phyloP scores from a whole-genome alignment of 345 rosid species.

The Gossypium arboreum region DNA sequence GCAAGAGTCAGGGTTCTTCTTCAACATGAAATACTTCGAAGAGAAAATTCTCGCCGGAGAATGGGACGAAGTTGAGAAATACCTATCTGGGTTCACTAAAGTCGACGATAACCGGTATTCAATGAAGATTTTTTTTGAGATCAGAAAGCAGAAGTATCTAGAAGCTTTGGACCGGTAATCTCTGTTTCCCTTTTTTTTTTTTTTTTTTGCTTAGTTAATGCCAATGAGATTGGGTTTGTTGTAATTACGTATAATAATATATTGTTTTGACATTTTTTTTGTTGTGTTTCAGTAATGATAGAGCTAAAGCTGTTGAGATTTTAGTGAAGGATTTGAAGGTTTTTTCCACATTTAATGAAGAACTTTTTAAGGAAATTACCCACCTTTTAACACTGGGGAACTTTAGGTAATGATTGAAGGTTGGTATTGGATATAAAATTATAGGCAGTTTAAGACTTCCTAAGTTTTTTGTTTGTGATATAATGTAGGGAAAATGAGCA shows the following conservation, averaged over 20 bases:
- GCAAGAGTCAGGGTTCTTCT: constrained; percentile 34
- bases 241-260: not conserved
- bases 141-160: constrained; percentile 57
- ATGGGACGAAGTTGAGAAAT: constrained; percentile 38
- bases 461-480: not conserved
- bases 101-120: constrained; percentile 40
- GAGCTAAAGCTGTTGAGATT: constrained; percentile 85
- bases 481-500: constrained; percentile 30
- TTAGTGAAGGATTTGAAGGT: constrained; percentile 79
- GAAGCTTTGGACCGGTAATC: constrained; percentile 56
- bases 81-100: constrained; percentile 35
- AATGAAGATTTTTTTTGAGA: constrained; percentile 55
- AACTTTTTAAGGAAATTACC: constrained; percentile 83
- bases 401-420: constrained; percentile 53
- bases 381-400: constrained; percentile 76
- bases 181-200: no score
- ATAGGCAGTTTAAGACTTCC: not conserved
- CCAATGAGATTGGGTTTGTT: constrained; percentile 9
- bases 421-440: not conserved
- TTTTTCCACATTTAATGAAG: constrained; percentile 81
- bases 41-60: constrained; percentile 33
- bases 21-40: constrained; percentile 33
- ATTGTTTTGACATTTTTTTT: not conserved
- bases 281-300: constrained; percentile 52
- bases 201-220: not conserved